These are phyloP conservation scores for Chamaecrista fasciculata DNA, from an alignment of 306 rosid genomes.

Conservation along the genomic window DNA sequence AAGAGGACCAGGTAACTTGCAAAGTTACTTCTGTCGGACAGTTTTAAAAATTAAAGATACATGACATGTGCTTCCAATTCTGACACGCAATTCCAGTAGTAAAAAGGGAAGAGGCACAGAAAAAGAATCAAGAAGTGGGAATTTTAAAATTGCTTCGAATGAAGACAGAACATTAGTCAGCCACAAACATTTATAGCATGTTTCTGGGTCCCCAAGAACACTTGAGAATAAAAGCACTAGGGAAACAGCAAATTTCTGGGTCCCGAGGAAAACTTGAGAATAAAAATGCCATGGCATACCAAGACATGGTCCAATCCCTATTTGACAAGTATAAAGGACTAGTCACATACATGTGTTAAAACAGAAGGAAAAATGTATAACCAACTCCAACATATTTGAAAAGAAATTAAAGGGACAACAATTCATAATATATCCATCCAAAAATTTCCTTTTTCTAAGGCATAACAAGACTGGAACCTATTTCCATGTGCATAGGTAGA, in stretches of 20 bases:
- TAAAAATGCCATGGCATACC: background rate
- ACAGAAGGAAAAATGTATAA: background rate
- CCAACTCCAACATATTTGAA: background rate
- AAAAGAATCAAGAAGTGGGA: background rate
- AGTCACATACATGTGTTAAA: background rate
- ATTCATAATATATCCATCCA: background rate
- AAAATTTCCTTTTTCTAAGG: background rate
- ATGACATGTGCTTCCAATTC: background rate
- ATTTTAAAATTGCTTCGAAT: background rate
- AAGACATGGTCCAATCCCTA: background rate
- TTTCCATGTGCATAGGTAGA: no score
- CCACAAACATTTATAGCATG: background rate
- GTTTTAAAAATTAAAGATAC: constrained; percentile 10
- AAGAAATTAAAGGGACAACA: background rate
- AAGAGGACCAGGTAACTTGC: constrained; percentile 3
- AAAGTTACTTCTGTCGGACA: background rate
- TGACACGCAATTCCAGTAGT: background rate
- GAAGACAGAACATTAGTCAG: background rate
- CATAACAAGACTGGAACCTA: background rate
- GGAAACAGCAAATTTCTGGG: background rate
- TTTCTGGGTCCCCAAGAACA: background rate
- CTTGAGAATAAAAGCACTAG: no score
- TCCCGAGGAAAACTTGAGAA: background rate
- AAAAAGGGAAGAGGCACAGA: background rate
- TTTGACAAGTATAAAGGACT: background rate